phyloP scores from a whole-genome alignment of 441 rosid genomes.

The Brassica balearica region DNA sequence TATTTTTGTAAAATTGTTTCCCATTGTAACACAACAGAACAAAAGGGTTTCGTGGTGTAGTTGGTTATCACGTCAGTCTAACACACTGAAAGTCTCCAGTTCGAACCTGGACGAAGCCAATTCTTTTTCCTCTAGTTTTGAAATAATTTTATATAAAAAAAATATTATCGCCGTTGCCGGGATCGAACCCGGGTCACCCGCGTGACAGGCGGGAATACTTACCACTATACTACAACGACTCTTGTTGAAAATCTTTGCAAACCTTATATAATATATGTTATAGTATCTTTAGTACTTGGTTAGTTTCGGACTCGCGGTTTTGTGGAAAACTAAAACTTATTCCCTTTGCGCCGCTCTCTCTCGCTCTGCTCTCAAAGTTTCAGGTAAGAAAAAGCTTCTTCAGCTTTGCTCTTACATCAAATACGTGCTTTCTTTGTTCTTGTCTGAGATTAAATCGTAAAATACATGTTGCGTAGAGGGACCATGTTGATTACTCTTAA shows the following conservation, averaged over 20 bases:
- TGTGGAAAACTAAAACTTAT: background rate
- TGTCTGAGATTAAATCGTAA: constrained; percentile 1
- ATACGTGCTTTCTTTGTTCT: background rate
- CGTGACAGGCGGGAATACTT: constrained; percentile 41
- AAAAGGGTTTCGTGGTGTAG: constrained; percentile 82
- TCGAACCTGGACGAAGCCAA: constrained; percentile 86
- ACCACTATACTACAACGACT: background rate
- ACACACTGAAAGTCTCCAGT: constrained; percentile 98
- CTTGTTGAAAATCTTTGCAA: no score
- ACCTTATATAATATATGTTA: no score
- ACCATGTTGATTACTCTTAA: background rate
- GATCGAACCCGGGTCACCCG: constrained; percentile 97
- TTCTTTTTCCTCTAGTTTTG: no score
- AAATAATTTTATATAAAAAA: no score
- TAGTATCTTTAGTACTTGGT: no score
- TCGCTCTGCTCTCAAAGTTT: background rate
- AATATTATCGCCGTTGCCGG: constrained; percentile 72
- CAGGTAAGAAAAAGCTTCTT: constrained; percentile 12
- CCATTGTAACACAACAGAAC: background rate
- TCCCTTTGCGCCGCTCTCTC: constrained; percentile 18
- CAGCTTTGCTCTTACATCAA: constrained; percentile 16
- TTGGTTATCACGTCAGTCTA: constrained; percentile 99
- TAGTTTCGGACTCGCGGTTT: no score
- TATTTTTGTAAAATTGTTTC: no score
- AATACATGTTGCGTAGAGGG: background rate